Evolutionary conservation across 2,329 filamentous ascomycete genomes (phyloP).

Genomic region (Alternaria ventricosa): DNA sequence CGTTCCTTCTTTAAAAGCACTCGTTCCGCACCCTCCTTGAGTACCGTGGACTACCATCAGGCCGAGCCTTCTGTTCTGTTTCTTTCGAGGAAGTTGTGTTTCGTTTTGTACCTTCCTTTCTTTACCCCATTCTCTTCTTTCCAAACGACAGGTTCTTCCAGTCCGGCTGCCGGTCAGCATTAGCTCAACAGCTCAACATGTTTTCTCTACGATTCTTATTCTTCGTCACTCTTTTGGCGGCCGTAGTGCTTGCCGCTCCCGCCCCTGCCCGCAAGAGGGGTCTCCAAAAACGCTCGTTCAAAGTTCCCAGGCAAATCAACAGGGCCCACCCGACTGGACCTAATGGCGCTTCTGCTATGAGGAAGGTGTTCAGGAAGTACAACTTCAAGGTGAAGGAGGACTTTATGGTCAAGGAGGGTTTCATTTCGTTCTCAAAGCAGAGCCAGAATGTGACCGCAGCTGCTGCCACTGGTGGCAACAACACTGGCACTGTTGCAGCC

Average conservation of each 20-base stretch:
- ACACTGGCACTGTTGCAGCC: slow-evolving; percentile 66
- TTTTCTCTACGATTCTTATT: slow-evolving; percentile 47
- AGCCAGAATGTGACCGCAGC: slow-evolving; percentile 31
- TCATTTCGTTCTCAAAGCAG: slow-evolving; percentile 49
- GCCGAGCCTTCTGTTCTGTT: slow-evolving; percentile 37
- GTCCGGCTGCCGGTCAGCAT: slow-evolving; percentile 50
- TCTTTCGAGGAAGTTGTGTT: slow-evolving; percentile 25
- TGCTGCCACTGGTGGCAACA: slow-evolving; percentile 33
- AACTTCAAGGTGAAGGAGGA: slow-evolving; percentile 49
- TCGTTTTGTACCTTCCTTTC: slow-evolving; percentile 30
- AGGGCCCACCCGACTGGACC: slow-evolving; percentile 56
- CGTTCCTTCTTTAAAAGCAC: slow-evolving; percentile 36
- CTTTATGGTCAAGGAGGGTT: slow-evolving; percentile 30
- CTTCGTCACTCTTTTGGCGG: slow-evolving; percentile 57
- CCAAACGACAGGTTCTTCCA: slow-evolving; percentile 24
- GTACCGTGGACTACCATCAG: slow-evolving; percentile 34
- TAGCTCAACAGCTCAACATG: slow-evolving; percentile 45
- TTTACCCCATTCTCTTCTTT: slow-evolving; percentile 24
- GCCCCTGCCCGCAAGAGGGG: slow-evolving; percentile 36
- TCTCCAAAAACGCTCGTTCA: slow-evolving; percentile 65
- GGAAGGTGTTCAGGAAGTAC: slow-evolving; percentile 73
- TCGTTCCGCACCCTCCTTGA: slow-evolving; percentile 34
- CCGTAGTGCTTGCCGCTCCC: slow-evolving; percentile 57
- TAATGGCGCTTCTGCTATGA: slow-evolving; percentile 67
- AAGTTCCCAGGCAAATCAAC: slow-evolving; percentile 64